phyloP scores from a whole-genome alignment of 768 basidiomycete genomes.

The Termitomyces sp. region DNA sequence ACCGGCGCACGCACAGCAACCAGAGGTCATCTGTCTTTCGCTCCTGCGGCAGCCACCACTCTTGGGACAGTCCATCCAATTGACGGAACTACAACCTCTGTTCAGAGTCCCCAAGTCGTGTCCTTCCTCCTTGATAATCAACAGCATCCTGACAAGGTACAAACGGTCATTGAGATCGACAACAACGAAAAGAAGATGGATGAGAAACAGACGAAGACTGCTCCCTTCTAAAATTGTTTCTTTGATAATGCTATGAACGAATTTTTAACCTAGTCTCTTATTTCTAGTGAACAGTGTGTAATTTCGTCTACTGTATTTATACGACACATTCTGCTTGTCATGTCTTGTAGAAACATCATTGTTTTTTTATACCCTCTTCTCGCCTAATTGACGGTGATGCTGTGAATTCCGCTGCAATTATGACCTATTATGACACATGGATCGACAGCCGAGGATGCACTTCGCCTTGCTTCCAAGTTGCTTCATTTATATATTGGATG shows the following conservation, averaged over 20 bases:
- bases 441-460: too few relatives aligned
- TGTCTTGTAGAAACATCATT: neutral
- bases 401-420: too few relatives aligned
- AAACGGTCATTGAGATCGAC: neutral
- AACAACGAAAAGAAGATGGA: neutral
- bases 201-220: slow-evolving; percentile 8
- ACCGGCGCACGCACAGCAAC: slow-evolving; percentile 8
- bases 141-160: neutral
- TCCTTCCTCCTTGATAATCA: slow-evolving; percentile 4
- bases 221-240: neutral
- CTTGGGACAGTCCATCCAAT: neutral
- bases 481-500: too few relatives aligned
- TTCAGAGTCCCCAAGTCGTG: slow-evolving; percentile 1
- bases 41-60: slow-evolving; percentile 1
- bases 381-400: too few relatives aligned
- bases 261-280: neutral
- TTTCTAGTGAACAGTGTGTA: neutral
- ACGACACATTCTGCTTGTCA: too few relatives aligned
- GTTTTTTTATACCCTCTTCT: neutral
- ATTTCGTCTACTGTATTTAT: neutral
- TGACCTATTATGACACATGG: too few relatives aligned
- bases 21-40: slow-evolving; percentile 6
- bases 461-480: too few relatives aligned
- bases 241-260: too few relatives aligned
- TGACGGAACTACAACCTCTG: neutral